phyloP scores from a whole-genome alignment of 805 yeast species.

The Saccharomyces cerevisiae region DNA sequence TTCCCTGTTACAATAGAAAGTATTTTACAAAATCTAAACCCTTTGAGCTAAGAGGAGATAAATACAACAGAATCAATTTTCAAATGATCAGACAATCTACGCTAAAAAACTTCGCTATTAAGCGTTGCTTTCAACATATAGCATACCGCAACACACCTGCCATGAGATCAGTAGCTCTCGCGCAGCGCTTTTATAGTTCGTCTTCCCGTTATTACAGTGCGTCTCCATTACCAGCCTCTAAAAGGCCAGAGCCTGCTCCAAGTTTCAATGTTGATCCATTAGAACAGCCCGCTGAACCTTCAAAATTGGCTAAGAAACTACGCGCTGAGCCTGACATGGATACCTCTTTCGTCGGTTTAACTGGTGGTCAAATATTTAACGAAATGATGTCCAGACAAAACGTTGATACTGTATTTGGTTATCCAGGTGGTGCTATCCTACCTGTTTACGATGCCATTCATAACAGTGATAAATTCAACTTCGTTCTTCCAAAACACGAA shows the following conservation, averaged over 20 bases:
- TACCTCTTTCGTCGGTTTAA: constrained; percentile 84
- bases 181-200: constrained; percentile 5
- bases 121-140: constrained; percentile 10
- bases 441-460: constrained; percentile 97
- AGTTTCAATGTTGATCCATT: constrained; percentile 26
- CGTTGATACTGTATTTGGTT: constrained; percentile 93
- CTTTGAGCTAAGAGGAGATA: neutral
- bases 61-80: neutral
- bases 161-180: constrained; percentile 1
- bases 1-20: neutral
- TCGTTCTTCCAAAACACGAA: constrained; percentile 91
- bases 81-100: constrained; percentile 20
- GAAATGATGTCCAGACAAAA: constrained; percentile 97
- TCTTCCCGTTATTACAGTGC: constrained; percentile 11
- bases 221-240: constrained; percentile 2
- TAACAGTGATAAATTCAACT: constrained; percentile 80
- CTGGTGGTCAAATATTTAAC: constrained; percentile 98
- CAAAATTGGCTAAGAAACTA: constrained; percentile 7
- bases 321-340: constrained; percentile 39
- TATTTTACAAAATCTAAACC: neutral
- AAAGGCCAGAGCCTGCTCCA: constrained; percentile 33
- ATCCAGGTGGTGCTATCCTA: constrained; percentile 97
- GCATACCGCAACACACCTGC: constrained; percentile 1
- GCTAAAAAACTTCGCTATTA: constrained; percentile 11
- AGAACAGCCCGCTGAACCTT: constrained; percentile 4